phyloP scores from a whole-genome alignment of 352 stramenopile genomes.

The Globisporangium lucens region DNA sequence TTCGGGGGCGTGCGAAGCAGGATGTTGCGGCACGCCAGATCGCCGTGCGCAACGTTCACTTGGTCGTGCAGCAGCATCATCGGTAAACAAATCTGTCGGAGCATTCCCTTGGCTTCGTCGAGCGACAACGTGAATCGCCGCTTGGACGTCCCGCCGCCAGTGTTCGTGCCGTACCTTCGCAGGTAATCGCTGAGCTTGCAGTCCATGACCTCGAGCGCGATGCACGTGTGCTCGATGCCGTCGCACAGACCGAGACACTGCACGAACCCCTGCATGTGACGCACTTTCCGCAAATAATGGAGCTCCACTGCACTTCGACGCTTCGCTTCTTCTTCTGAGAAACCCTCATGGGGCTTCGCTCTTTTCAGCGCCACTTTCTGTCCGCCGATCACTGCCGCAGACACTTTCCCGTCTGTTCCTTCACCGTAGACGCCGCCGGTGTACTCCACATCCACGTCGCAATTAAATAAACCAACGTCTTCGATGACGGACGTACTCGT shows the following conservation, averaged over 20 bases:
- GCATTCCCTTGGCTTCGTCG: constrained; percentile 48
- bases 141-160: constrained; percentile 27
- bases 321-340: constrained; percentile 76
- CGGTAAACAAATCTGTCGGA: constrained; percentile 71
- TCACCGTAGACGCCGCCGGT: constrained; percentile 80
- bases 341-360: constrained; percentile 75
- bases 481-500: constrained; percentile 82
- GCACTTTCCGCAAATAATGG: constrained; percentile 76
- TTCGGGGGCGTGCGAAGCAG: constrained; percentile 75
- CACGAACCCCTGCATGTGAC: constrained; percentile 72
- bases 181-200: constrained; percentile 87
- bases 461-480: constrained; percentile 85
- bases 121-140: constrained; percentile 61
- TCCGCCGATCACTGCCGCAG: constrained; percentile 65
- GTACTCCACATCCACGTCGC: constrained; percentile 74
- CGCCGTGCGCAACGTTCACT: constrained; percentile 75
- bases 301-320: constrained; percentile 71
- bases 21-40: constrained; percentile 85
- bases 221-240: constrained; percentile 82
- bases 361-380: constrained; percentile 84
- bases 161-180: constrained; percentile 50
- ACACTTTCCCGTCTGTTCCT: constrained; percentile 81
- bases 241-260: constrained; percentile 82
- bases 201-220: constrained; percentile 86
- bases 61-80: constrained; percentile 82